Base-by-base conservation (phyloP, 1,139 yeast genomes). In the Geotrichum histeridarum region DNA sequence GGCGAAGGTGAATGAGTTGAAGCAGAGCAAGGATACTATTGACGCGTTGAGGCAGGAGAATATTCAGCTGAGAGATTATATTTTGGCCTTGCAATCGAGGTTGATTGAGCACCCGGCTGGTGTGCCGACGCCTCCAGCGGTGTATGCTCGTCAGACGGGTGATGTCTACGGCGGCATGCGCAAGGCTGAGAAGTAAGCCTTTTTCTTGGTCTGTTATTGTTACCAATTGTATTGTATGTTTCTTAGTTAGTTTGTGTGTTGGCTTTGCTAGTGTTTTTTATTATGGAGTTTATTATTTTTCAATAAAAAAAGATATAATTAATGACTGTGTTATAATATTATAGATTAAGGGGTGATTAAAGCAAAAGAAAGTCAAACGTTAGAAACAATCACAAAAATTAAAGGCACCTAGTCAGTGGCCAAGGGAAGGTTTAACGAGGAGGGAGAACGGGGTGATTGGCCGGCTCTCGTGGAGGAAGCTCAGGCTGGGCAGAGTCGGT, bases 31-130 rank as follows among this genome's bases (percentile, higher is more conserved):
- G 66, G 82, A 79, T 61, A 78, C 82, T 12, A 78, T 86, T 60
- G 86, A 82, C 56, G 80, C 78, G 22, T 75, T 87, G 61, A 76
- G 81, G 54, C 77, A 79, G 41, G 95, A 87, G 66, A 87, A 86
- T 70, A 73, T 78, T 63, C 84, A 84, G 67, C 76, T 88, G 60
- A 77, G 91, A 61, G 88, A 84, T 64, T 86, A 86, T 68, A 82
- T 86, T 41, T 69, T 84, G 64, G 84, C 83, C 2, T 72, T 86
- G 50, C 93, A 86, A 69, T 78, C 84, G 48, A 76, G 84, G 61
- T 73, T 85, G 60, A 78, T 85, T 60, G 86, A 82, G 53, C 68
- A 66, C 30, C 65, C 64, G 3, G 66, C 64, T 41, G 67, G 66
- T 6, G 73, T 72, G 33, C 79, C 78, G 17, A 67, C 77, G 17